These are phyloP conservation scores for Persicaria maculosa DNA, from an alignment of 148 eudicot genomes.

Conservation along the genomic window DNA sequence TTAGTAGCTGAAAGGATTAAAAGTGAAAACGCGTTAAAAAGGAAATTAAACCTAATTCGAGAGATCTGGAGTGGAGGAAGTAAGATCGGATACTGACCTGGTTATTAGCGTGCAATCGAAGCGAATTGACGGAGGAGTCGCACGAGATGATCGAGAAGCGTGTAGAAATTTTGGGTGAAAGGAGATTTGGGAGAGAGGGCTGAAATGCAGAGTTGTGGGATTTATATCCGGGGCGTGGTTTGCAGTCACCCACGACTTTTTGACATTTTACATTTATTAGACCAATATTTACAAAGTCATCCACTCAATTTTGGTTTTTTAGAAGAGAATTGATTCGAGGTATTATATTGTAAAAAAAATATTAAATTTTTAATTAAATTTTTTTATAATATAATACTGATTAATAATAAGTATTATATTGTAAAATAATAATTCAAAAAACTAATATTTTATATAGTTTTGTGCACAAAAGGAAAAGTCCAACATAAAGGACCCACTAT, in stretches of 20 bases:
- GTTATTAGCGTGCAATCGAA: background rate
- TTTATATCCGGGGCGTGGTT: background rate
- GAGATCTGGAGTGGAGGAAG: background rate
- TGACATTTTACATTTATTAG: background rate
- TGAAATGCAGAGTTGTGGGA: background rate
- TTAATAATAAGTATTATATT: no score
- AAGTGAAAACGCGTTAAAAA: background rate
- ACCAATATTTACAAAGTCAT: no score
- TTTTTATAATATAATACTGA: no score
- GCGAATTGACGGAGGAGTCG: background rate
- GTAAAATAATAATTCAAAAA: no score
- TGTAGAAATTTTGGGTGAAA: background rate
- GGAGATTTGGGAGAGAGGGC: background rate
- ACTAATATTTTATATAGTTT: no score
- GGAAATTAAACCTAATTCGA: background rate
- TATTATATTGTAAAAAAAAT: no score
- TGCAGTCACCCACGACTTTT: background rate
- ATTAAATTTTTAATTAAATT: no score
- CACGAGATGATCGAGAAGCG: background rate
- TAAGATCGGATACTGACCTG: background rate
- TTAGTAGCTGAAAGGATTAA: slow-evolving; percentile 1
- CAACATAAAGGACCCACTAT: no score
- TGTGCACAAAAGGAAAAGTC: no score
- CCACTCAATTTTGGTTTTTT: no score
- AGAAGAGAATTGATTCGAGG: no score